Base-by-base conservation (phyloP, 2,329 filamentous ascomycete genomes). In the Helotiales sp. region DNA sequence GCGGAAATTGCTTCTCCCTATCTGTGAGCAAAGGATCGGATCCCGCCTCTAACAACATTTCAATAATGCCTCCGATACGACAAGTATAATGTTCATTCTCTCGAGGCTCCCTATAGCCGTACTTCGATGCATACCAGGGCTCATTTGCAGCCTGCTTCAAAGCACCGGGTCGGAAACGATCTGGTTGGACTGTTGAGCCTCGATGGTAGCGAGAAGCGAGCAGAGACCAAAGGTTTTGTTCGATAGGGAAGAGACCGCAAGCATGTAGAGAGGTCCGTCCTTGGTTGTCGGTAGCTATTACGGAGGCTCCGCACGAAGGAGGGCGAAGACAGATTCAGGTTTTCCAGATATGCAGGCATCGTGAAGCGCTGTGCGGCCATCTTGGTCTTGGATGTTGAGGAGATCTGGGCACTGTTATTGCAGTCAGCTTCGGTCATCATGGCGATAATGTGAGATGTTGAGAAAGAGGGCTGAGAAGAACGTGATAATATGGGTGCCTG, bases 21-120 rank as follows among this genome's bases (percentile, higher is more conserved):
- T 44, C 40, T 12, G 27, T 12, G 12, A 12, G 22, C 3, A 38
- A 29, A 2, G 54, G 31, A 17, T 44, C 27, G 6, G 63, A 48
- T 17, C 67, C 69, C 30, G 58, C 29, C 36, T 58, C 31, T 55
- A 69, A 51, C 22, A 42, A 48, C 34, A 46, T 52, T 24, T 57
- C 54, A 5, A 52, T 25, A 25, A 46, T 38, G 47, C 17, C 19
- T 29, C 19, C 19, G 1, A 30, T 36, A 24, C 29, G 34, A 40
- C 49, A 52, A 1, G 49, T 38, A n/a, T 29, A 31, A 47, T 56
- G 34, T 17, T 44, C 17, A 15, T 27, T 13, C 27, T 15, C 5
- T 4, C 22, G 40, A 44, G 40, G 22, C 5, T 5, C 3, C 6
- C 10, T 25, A 15, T 42, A 25, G n/a, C n/a, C n/a, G n/a, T n/a